These are phyloP conservation scores for Cucurbita moschata DNA, from an alignment of 306 rosid genomes.

Conservation along the genomic window DNA sequence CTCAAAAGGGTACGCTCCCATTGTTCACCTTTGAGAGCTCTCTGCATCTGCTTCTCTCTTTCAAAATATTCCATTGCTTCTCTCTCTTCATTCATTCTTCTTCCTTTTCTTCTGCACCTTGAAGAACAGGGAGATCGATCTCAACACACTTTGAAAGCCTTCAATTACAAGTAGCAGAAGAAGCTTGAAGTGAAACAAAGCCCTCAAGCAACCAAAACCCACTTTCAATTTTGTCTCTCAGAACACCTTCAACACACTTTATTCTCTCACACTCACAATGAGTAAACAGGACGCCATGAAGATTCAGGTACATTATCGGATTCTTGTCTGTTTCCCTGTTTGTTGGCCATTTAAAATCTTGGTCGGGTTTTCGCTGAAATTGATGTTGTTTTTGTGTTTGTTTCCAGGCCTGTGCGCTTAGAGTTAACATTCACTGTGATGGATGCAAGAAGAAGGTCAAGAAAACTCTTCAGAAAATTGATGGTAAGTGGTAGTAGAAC, in stretches of 20 bases:
- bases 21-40: not conserved
- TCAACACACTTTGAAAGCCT: constrained; percentile 11
- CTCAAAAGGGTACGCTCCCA: not conserved
- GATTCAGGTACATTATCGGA: constrained; percentile 37
- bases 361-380: not conserved
- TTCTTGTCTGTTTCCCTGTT: not conserved
- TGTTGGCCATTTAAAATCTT: not conserved
- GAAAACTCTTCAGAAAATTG: constrained; percentile 79
- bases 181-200: constrained; percentile 15
- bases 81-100: not conserved
- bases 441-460: constrained; percentile 72
- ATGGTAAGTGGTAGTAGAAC: constrained; percentile 25
- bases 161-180: constrained; percentile 10
- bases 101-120: not conserved
- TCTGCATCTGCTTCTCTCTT: not conserved
- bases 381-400: not conserved
- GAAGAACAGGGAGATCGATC: not conserved
- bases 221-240: constrained; percentile 18
- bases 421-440: constrained; percentile 73
- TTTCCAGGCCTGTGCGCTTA: constrained; percentile 55
- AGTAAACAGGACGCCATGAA: constrained; percentile 66
- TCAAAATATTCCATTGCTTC: not conserved
- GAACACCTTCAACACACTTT: not conserved
- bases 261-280: constrained; percentile 23
- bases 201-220: constrained; percentile 14